Evolutionary conservation across 208 protist species (phyloP).

Genomic region (Strigomonas culicis): DNA sequence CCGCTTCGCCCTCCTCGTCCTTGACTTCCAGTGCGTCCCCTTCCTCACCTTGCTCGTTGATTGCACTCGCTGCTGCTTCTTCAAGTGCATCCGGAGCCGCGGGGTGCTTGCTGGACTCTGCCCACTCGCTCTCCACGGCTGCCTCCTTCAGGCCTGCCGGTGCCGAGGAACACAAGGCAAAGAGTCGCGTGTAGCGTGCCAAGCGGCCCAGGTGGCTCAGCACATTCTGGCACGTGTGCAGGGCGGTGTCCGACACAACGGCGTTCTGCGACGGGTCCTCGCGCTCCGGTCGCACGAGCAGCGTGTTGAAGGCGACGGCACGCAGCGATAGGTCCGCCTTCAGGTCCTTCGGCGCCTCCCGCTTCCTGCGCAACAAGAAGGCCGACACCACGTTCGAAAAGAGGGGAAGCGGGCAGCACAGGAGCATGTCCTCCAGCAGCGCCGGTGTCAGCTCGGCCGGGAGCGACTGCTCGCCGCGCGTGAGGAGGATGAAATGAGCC

Average conservation of each 20-base stretch:
- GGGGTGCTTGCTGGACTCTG: too few species aligned
- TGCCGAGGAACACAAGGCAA: background rate
- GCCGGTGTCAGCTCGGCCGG: slow-evolving; percentile 21
- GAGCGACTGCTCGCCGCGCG: slow-evolving; percentile 34
- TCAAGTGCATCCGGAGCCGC: too few species aligned
- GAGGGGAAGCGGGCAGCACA: slow-evolving; percentile 37
- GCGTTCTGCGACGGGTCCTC: background rate
- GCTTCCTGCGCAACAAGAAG: slow-evolving; percentile 29
- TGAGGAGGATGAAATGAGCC: slow-evolving; percentile 56
- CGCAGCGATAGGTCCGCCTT: slow-evolving; percentile 20
- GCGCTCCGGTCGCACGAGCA: slow-evolving; percentile 15
- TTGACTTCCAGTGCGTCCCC: background rate
- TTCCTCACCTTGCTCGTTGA: too few species aligned
- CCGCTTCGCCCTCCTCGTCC: background rate
- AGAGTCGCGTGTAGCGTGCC: background rate
- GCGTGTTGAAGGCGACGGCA: slow-evolving; percentile 8
- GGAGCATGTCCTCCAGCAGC: slow-evolving; percentile 36
- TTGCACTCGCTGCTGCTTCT: too few species aligned
- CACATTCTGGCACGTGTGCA: background rate
- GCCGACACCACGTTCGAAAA: slow-evolving; percentile 35
- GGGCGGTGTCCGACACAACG: background rate
- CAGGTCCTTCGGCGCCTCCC: slow-evolving; percentile 10
- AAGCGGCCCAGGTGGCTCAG: background rate
- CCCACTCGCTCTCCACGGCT: too few species aligned
- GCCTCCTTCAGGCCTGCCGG: background rate